phyloP scores from a whole-genome alignment of 2,329 filamentous ascomycete species.

The Botryosphaeria dothidea region DNA sequence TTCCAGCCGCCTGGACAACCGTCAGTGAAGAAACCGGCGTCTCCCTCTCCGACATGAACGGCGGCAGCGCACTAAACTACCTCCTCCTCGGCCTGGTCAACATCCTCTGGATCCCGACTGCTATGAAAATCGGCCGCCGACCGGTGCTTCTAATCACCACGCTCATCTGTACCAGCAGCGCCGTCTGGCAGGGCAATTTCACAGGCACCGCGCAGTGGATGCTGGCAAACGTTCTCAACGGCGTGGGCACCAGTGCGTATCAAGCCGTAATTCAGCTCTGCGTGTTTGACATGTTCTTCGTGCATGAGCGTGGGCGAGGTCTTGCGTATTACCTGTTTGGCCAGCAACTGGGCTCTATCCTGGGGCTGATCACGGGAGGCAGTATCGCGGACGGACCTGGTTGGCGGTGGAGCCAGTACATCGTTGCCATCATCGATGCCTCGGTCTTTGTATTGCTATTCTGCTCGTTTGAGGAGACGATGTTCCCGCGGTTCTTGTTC shows the following conservation, averaged over 20 bases:
- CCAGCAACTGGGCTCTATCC: slow-evolving; percentile 41
- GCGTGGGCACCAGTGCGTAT: slow-evolving; percentile 40
- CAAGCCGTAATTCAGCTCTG: slow-evolving; percentile 42
- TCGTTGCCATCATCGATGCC: slow-evolving; percentile 33
- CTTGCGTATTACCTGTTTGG: slow-evolving; percentile 42
- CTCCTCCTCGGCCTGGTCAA: slow-evolving; percentile 44
- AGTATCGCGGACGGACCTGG: slow-evolving; percentile 37
- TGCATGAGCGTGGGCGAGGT: slow-evolving; percentile 40
- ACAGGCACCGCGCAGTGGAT: slow-evolving; percentile 34
- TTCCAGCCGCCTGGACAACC: slow-evolving; percentile 40
- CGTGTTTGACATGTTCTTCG: slow-evolving; percentile 44
- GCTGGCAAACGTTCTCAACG: slow-evolving; percentile 31
- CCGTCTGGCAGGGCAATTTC: slow-evolving; percentile 35
- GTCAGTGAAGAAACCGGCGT: slow-evolving; percentile 43
- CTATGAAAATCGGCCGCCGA: slow-evolving; percentile 41
- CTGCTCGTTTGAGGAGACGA: slow-evolving; percentile 39
- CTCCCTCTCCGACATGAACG: slow-evolving; percentile 43
- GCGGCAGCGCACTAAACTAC: slow-evolving; percentile 43
- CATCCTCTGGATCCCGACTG: slow-evolving; percentile 42
- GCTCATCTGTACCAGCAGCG: slow-evolving; percentile 31
- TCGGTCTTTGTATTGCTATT: slow-evolving; percentile 23
- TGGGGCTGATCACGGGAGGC: slow-evolving; percentile 40
- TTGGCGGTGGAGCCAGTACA: slow-evolving; percentile 38
- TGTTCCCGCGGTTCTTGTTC: slow-evolving; percentile 38
- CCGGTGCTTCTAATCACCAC: slow-evolving; percentile 40